Evolutionary conservation across 1,284 basidiomycete genomes (phyloP).

Genomic region (Ustilago shanxiensis): DNA sequence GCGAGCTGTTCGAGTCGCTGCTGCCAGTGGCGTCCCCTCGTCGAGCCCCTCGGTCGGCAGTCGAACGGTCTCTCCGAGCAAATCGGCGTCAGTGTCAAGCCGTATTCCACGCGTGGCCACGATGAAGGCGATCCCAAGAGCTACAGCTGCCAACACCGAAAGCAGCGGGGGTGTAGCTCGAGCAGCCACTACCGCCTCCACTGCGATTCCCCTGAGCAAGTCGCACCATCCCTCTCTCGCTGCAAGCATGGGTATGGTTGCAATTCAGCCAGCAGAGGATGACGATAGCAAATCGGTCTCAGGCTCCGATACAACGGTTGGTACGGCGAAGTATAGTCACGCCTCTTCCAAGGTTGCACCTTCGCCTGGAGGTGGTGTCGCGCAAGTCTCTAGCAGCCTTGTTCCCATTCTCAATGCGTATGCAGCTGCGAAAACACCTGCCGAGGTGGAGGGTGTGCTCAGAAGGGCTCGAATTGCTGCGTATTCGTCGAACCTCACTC

Average conservation of each 20-base stretch:
- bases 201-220: slow-evolving; percentile 51
- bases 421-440: slow-evolving; percentile 63
- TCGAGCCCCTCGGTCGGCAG: slow-evolving; percentile 28
- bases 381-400: slow-evolving; percentile 46
- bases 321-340: slow-evolving; percentile 24
- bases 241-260: slow-evolving; percentile 59
- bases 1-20: slow-evolving; percentile 20
- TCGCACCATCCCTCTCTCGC: slow-evolving; percentile 58
- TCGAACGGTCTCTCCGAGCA: slow-evolving; percentile 38
- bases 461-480: slow-evolving; percentile 59
- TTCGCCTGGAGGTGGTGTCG: slow-evolving; percentile 24
- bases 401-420: slow-evolving; percentile 63
- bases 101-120: slow-evolving; percentile 57
- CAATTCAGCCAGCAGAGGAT: slow-evolving; percentile 31
- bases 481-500: slow-evolving; percentile 53
- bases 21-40: slow-evolving; percentile 12
- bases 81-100: slow-evolving; percentile 44
- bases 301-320: slow-evolving; percentile 39
- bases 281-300: slow-evolving; percentile 42
- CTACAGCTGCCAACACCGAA: slow-evolving; percentile 20
- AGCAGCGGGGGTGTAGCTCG: slow-evolving; percentile 27
- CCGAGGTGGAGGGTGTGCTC: slow-evolving; percentile 61
- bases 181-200: slow-evolving; percentile 33
- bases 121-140: slow-evolving; percentile 31
- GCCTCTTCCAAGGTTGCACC: slow-evolving; percentile 26